Evolutionary conservation across 78 protist genomes (phyloP), one percentile per base, ranked within the genome.

Genomic region (Tieghemostelium lacteum): DNA sequence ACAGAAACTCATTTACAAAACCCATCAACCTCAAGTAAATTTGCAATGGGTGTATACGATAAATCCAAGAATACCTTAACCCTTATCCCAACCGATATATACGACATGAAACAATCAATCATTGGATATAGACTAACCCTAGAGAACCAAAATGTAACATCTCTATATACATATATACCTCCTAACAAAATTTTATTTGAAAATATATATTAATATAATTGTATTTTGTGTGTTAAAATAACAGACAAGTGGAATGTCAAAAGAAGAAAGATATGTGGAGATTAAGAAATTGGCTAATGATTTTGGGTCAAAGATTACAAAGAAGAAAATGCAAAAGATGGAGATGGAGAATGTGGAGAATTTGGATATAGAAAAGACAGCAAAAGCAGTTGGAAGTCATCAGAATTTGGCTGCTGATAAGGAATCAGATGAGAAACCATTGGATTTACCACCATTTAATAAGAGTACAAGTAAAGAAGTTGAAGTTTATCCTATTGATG

Each of bases 291-390:
- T 83, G 31, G 73, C 89, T 7, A 64, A 67, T 1, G 69, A 77
- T 57, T 83, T 83, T 69, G 89, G 89, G 55, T 58, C 73, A 42
- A 83, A 69, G 33, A 19, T 83, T 28, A 49, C 89, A 19, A 83
- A 83, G 71, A 83, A 83, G 77, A 83, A 55, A 57, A 83, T 83
- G 54, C 89, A 83, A 55, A 83, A 83, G 58, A 58, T 58, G 26
- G 89, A 83, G 49, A 57, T 73, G 73, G 89, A 69, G 55, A 55
- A 83, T 57, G 45, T 83, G 24, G 77, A 73, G 28, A 83, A 62
- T 45, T 63, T 83, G 5, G 77, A 69, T 73, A 37, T 34, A 33
- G 69, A 33, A 52, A 83, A 69, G 64, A 69, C 89, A 0, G 69
- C 49, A 14, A 29, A 39, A 22, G 28, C 50, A 54, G 64, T 73